Evolutionary conservation across 331 rosid genomes (phyloP), one percentile per base, ranked within the genome.

Genomic region (Cydonia oblonga): DNA sequence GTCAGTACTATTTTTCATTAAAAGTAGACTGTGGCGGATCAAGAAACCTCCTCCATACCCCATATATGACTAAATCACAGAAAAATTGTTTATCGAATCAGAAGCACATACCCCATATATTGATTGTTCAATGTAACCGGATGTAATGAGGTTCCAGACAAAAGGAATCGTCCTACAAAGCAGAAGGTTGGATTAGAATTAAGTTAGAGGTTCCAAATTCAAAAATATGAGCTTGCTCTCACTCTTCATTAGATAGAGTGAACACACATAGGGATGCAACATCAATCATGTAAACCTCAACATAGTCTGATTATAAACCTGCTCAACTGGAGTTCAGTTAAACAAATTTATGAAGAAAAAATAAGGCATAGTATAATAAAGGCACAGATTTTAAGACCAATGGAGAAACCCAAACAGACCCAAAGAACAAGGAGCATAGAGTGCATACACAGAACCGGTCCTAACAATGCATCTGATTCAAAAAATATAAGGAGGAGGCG

Each of bases 141-240:
- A 87, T 1, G 98, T 89, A 44, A 90, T 57, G 44, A 93, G 96
- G 76, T 93, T 93, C 98, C 98, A 93, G 46, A 80, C 92, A 78
- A 93, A 93, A 70, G 98, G 98, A 71, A 93, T 87, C 9, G 98
- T 93, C 88, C 98, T 92, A 81, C 83, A 81, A 82, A 56, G 79
- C 38, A 67, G 16, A 61, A 58, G 60, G 26, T 49, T 24, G 52
- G 57, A 66, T 59, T 35, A 68, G 33, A 68, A 29, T 18, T 68
- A 73, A 66, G 68, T 51, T 65, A 81, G 68, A 77, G 57, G 69
- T 20, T 22, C 19, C 53, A 74, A 19, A 66, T 24, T 23, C 16
- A 70, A 53, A 30, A 15, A 20, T n/a, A 22, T 40, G 19, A 70
- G 49, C 29, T 65, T 20, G 54, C 5, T 30, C 44, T 69, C 40